These are phyloP conservation scores for Sarocladium brachiariae DNA, from an alignment of 2,329 filamentous ascomycete genomes.

Conservation along the genomic window DNA sequence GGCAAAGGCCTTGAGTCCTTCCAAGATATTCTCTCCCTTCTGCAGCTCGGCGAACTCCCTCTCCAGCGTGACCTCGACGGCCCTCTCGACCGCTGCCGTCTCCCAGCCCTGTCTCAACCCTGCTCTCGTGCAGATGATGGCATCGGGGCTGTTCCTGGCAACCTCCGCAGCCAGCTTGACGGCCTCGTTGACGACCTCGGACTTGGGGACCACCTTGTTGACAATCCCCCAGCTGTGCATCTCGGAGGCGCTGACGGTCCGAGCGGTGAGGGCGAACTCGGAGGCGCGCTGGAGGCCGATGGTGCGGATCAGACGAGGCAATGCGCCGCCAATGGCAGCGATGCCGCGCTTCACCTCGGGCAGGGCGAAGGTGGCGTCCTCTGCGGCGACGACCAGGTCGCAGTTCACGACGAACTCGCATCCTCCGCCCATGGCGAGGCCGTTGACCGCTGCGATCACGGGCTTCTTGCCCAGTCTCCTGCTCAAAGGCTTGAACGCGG, in stretches of 20 bases:
- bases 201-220: conserved; percentile 17
- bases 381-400: conserved; percentile 43
- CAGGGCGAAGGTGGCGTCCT: conserved; percentile 40
- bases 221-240: conserved; percentile 20
- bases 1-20: conserved; percentile 63
- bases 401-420: conserved; percentile 47
- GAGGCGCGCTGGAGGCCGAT: conserved; percentile 18
- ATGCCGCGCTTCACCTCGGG: conserved; percentile 46
- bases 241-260: conserved; percentile 16
- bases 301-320: conserved; percentile 36
- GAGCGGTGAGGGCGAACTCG: conserved; percentile 19
- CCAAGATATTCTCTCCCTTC: conserved; percentile 60
- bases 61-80: conserved; percentile 35
- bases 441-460: conserved; percentile 49
- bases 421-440: conserved; percentile 45
- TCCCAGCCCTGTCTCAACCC: conserved; percentile 66
- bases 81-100: conserved; percentile 50
- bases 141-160: conserved; percentile 60
- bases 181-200: conserved; percentile 44
- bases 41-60: conserved; percentile 49
- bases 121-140: conserved; percentile 61
- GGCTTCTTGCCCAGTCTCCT: conserved; percentile 50
- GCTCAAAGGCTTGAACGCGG: conserved; percentile 35
- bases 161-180: conserved; percentile 52
- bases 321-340: conserved; percentile 42